A percentile compares a stretch with the other conserved stretches of the same genome.
These are phyloP conservation scores for Penicillium sp. DNA, from an alignment of 2,329 filamentous ascomycete species.

Conservation along the genomic window DNA sequence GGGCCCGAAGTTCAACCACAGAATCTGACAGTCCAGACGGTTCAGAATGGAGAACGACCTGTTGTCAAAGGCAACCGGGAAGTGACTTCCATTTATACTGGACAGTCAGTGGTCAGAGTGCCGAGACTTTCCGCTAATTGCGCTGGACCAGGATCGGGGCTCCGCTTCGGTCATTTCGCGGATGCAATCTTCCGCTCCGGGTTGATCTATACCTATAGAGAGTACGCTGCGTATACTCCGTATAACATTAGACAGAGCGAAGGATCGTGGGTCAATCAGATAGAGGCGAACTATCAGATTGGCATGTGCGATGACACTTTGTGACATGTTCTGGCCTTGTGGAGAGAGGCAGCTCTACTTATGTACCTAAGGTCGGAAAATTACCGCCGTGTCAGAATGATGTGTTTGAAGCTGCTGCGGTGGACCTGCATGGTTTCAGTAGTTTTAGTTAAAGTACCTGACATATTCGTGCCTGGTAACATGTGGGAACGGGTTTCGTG, in stretches of 20 bases:
- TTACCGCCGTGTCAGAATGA: conserved; percentile 14
- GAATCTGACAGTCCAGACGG: background rate
- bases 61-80: conserved; percentile 15
- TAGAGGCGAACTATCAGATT: background rate
- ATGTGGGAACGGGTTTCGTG: conserved; percentile 10
- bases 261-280: background rate
- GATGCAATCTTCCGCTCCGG: background rate
- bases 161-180: conserved; percentile 1
- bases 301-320: background rate
- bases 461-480: background rate
- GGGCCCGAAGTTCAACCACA: background rate
- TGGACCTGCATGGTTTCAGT: conserved; percentile 10
- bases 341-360: background rate
- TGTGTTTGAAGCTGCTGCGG: conserved; percentile 9
- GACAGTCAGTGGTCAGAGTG: background rate
- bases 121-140: conserved; percentile 6
- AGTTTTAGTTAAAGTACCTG: conserved; percentile 3
- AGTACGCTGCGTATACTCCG: background rate
- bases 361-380: conserved; percentile 2
- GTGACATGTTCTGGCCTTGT: background rate
- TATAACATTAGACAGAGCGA: background rate
- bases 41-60: conserved; percentile 4
- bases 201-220: conserved; percentile 4
- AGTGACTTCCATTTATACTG: conserved; percentile 5
- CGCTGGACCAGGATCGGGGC: conserved; percentile 4